phyloP scores from a whole-genome alignment of 768 basidiomycete genomes.

The Pleurotus salmoneostramineus region DNA sequence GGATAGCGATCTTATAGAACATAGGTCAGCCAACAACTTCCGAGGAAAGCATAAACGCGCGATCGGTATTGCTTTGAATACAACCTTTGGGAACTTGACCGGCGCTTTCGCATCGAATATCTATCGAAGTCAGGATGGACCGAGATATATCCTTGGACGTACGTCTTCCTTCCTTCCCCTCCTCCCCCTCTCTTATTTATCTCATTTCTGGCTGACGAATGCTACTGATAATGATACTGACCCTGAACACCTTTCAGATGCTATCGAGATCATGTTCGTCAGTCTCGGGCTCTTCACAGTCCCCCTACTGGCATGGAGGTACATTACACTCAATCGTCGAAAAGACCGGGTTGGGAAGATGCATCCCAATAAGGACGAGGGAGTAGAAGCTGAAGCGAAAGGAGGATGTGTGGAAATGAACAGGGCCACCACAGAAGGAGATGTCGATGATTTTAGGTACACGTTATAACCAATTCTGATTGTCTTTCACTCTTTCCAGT shows the following conservation, averaged over 20 bases:
- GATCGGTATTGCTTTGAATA: conserved; percentile 65
- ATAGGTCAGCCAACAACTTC: background rate
- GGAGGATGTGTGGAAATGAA: too few species aligned
- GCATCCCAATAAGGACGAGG: background rate
- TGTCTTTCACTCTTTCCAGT: too few species aligned
- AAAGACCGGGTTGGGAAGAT: background rate
- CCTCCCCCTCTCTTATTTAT: background rate
- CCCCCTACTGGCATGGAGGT: background rate
- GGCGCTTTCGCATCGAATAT: conserved; percentile 65
- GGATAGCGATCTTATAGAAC: background rate
- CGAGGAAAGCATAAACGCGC: conserved; percentile 66
- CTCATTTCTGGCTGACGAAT: background rate
- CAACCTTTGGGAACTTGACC: conserved; percentile 63
- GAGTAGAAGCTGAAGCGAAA: too few species aligned
- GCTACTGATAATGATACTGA: background rate
- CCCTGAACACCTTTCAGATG: background rate
- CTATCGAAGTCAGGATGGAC: conserved; percentile 54
- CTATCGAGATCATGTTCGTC: background rate
- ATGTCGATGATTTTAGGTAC: too few species aligned
- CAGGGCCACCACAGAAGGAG: too few species aligned
- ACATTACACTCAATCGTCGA: background rate
- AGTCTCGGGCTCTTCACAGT: background rate
- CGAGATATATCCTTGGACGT: conserved; percentile 64
- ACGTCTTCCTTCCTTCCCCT: conserved; percentile 20
- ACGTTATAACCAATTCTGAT: too few species aligned